Base-by-base conservation (phyloP, 208 protist species). In the Trypanosomatidae sp. region DNA sequence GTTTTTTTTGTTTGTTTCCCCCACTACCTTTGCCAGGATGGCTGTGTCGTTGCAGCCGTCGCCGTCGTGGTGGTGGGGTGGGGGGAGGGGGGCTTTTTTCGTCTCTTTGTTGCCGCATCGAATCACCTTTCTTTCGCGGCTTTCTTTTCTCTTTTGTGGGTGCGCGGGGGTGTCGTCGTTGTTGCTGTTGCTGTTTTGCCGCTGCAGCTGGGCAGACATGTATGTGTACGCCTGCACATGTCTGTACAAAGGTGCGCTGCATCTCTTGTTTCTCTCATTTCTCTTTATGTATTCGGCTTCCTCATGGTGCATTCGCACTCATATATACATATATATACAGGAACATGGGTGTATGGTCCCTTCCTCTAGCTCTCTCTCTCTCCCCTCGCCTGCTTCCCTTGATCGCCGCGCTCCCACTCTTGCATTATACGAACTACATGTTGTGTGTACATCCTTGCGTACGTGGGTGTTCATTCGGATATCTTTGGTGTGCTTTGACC, bases 321-420 rank as follows among this genome's bases (percentile, higher is more conserved):
- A 52, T 52, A 53, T 53, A 53, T 22, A 53, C 19, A 53, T 52
- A 2, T 52, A 2, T 53, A 53, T 22, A 53, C 49, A 13, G 1
- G 13, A 66, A 69, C 72, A 41, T 72, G 55, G 68, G 22, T 65
- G 25, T 66, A 53, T 25, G 36, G 13, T 75, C 28, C 22, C 36
- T 52, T 69, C 49, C 49, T 53, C 19, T 53, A n/a, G 1, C 49
- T 53, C 49, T 53, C 49, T 53, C 49, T 52, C 17, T 53, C 2
- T 53, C 15, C 19, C 49, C 49, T 53, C 8, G 49, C 30, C 58
- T 70, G 41, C 30, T 62, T 36, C 30, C 30, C 30, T 62, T 62
- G n/a, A 7, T 62, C 58, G 15, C 33, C 30, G 53, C 30, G 3
- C 55, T 71, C 22, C 19, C 22, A 74, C 68, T 41, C 66, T 47